These are phyloP conservation scores for Ophiocordyceps camponoti-rufipedis DNA, from an alignment of 2,329 filamentous ascomycete species.

Conservation along the genomic window DNA sequence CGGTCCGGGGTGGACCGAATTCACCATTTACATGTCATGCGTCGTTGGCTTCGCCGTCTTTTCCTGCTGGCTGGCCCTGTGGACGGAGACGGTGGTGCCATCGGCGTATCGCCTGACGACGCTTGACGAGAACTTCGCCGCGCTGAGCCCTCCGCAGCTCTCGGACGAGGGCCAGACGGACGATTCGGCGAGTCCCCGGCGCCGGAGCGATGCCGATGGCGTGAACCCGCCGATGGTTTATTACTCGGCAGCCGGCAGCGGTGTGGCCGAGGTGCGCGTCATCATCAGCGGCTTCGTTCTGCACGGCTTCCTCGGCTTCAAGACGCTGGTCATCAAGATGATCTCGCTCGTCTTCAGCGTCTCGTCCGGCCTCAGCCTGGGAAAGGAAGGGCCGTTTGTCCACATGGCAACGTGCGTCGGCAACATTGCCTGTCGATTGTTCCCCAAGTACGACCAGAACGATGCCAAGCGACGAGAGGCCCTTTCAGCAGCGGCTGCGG, in stretches of 20 bases:
- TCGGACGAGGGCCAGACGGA: constrained; percentile 22
- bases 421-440: constrained; percentile 88
- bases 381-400: constrained; percentile 93
- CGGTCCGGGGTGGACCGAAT: constrained; percentile 51
- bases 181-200: constrained; percentile 24
- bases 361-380: constrained; percentile 78
- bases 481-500: constrained; percentile 79
- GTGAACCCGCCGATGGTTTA: constrained; percentile 61
- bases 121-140: constrained; percentile 80
- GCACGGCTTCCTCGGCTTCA: constrained; percentile 82
- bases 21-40: constrained; percentile 52
- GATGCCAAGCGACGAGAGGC: constrained; percentile 89
- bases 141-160: constrained; percentile 26
- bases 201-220: constrained; percentile 17
- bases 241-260: constrained; percentile 88
- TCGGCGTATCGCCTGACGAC: constrained; percentile 76
- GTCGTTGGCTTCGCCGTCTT: constrained; percentile 52
- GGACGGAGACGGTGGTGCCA: constrained; percentile 86
- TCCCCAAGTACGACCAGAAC: constrained; percentile 82
- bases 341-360: constrained; percentile 72
- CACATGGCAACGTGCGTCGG: constrained; percentile 91
- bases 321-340: constrained; percentile 74
- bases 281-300: constrained; percentile 96
- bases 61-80: constrained; percentile 65
- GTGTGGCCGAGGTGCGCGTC: constrained; percentile 91